These are phyloP conservation scores for Apiospora aurea DNA, from an alignment of 2,329 filamentous ascomycete genomes.

Conservation along the genomic window DNA sequence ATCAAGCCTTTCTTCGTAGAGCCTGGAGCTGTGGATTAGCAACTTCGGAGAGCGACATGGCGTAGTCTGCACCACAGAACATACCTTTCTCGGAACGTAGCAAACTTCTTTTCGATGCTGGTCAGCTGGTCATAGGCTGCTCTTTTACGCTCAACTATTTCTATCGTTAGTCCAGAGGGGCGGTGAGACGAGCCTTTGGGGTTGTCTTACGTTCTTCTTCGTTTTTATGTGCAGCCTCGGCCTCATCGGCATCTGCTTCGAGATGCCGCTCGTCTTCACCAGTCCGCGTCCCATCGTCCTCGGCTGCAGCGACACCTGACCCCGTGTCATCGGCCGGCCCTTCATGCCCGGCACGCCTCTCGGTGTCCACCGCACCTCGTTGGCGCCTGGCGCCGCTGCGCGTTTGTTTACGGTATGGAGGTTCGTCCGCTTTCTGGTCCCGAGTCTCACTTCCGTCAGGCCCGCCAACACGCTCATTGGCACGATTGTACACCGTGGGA, in stretches of 20 bases:
- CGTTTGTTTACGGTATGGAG: slow-evolving; percentile 40
- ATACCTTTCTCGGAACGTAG: slow-evolving; percentile 80
- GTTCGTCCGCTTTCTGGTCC: slow-evolving; percentile 32
- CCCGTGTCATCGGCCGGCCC: slow-evolving; percentile 32
- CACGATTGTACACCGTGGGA: not conserved
- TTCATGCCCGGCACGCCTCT: slow-evolving; percentile 22
- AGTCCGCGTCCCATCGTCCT: slow-evolving; percentile 52
- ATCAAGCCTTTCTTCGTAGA: slow-evolving; percentile 88
- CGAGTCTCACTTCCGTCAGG: slow-evolving; percentile 30
- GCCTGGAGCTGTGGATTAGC: slow-evolving; percentile 53
- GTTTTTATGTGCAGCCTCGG: slow-evolving; percentile 64
- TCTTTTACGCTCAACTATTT: slow-evolving; percentile 76
- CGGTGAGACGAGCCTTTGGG: not conserved
- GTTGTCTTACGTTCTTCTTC: slow-evolving; percentile 66
- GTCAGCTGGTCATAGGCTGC: slow-evolving; percentile 81
- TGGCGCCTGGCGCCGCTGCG: slow-evolving; percentile 46
- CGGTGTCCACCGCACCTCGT: slow-evolving; percentile 33
- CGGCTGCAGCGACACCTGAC: slow-evolving; percentile 35
- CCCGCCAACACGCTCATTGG: slow-evolving; percentile 31
- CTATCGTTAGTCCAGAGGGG: slow-evolving; percentile 28
- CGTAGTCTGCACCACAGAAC: slow-evolving; percentile 35
- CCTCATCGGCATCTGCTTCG: slow-evolving; percentile 66
- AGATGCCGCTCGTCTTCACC: slow-evolving; percentile 62
- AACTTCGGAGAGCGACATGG: not conserved
- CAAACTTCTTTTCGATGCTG: slow-evolving; percentile 87